Evolutionary conservation across 1,139 yeast genomes (phyloP), one percentile per base, ranked within the genome.

Genomic region (Geotrichum histeridarum): DNA sequence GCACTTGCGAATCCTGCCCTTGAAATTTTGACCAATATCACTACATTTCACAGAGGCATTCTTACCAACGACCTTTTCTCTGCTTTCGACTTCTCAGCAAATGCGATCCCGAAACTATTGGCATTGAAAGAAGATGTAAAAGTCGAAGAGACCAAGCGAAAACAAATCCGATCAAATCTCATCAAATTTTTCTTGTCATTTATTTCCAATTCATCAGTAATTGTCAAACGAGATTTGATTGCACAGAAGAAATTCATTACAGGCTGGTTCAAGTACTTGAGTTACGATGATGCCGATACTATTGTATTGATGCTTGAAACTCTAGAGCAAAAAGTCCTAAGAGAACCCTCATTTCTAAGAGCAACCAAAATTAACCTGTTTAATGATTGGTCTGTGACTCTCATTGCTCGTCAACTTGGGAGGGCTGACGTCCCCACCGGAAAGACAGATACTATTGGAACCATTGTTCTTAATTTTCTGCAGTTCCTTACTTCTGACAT

Each of bases 351-450:
- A 14, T 85, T 83, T 64, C 80, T 81, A 60, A 84, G 83, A 63
- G 74, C 84, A 55, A 79, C 90, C 0, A 91, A 90, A 66, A 79
- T 89, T 61, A 81, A 82, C 60, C 78, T 90, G 17, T 79, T 91
- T 63, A 89, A 87, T 63, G 98, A 91, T 64, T 81, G 86, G 75
- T 80, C 85, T 33, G 67, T 90, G 60, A 76, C 77, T 38, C 82
- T 82, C 55, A 63, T 87, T 38, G 79, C 81, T 39, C 76, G 78
- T 4, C 66, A 86, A 1, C 82, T 82, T 57, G 66, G 74, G 31
- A 70, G 77, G 35, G 54, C 72, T 1, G 73, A 61, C 15, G 48
- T 51, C 7, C 69, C 74, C 0, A 66, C 68, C 8, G 64, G 61
- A 1, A 63, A 66, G 6, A 42, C 49, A 14, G 54, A 55, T 4